Percentiles rank a stretch among this genome's conserved stretches.
Conservation (phyloP, 345 rosid species). For the Eucalyptus dawsonii region DNA sequence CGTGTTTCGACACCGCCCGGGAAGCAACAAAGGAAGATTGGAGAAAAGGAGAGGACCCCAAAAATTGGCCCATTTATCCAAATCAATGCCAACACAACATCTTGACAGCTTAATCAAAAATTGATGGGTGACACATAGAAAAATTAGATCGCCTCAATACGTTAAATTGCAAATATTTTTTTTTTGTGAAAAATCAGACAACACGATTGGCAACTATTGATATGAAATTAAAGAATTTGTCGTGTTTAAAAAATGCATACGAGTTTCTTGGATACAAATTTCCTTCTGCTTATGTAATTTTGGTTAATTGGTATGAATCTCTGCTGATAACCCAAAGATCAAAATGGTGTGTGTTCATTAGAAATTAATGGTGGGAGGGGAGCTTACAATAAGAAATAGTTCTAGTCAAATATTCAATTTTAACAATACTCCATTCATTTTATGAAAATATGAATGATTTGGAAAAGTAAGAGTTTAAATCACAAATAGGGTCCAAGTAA, state of each 20-base stretch:
- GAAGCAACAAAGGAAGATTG: neutral
- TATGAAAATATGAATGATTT: neutral
- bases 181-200: neutral
- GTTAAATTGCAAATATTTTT: neutral
- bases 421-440: neutral
- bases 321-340: neutral
- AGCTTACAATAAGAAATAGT: neutral
- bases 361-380: neutral
- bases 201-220: fast-evolving
- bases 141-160: neutral
- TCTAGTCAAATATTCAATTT: neutral
- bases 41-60: neutral
- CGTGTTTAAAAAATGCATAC: fast-evolving
- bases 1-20: neutral
- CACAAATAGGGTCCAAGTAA: too few relatives aligned
- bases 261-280: neutral
- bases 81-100: neutral
- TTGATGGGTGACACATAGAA: neutral
- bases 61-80: neutral
- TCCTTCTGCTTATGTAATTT: fast-evolving
- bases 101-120: neutral
- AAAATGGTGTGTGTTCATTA: neutral
- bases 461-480: too few relatives aligned
- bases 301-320: neutral
- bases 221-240: neutral